Conservation (phyloP, 352 stramenopile species). For the Phytophthora sp. region DNA sequence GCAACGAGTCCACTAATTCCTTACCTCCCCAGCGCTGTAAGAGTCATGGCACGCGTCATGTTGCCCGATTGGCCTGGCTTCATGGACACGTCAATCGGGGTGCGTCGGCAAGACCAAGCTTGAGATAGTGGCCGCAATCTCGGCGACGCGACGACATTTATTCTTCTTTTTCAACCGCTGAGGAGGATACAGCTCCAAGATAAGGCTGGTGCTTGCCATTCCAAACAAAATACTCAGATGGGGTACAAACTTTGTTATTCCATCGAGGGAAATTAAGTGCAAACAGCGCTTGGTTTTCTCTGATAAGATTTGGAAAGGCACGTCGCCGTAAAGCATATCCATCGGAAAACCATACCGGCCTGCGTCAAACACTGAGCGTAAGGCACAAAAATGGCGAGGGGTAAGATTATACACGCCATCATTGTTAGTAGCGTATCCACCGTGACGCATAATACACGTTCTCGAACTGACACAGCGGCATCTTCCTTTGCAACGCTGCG, state of each 20-base stretch:
- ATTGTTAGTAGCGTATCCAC: slow-evolving; percentile 18
- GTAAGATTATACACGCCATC: slow-evolving; percentile 9
- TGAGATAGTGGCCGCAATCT: no score
- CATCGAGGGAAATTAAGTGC: slow-evolving; percentile 33
- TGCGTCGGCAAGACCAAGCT: no score
- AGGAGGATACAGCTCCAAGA: slow-evolving; percentile 21
- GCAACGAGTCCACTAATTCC: no score
- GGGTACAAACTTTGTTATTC: slow-evolving; percentile 36
- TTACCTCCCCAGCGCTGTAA: no score
- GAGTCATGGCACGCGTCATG: no score
- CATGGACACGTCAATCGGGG: no score
- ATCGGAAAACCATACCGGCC: slow-evolving; percentile 36
- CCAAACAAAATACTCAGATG: slow-evolving; percentile 47
- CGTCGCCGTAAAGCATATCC: slow-evolving; percentile 48
- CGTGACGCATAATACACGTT: slow-evolving; percentile 24
- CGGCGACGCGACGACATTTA: no score
- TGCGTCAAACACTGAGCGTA: slow-evolving; percentile 37
- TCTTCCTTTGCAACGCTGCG: background rate
- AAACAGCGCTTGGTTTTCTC: slow-evolving; percentile 51
- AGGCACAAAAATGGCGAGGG: slow-evolving; percentile 22
- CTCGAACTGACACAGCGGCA: slow-evolving; percentile 8
- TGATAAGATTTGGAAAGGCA: slow-evolving; percentile 51
- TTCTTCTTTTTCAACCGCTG: background rate
- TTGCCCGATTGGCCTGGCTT: no score
- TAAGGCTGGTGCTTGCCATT: slow-evolving; percentile 36